A percentile compares a stretch with the other conserved stretches of the same genome.
These are phyloP conservation scores for Lepiota venenata DNA, from an alignment of 768 basidiomycete species.

Conservation along the genomic window DNA sequence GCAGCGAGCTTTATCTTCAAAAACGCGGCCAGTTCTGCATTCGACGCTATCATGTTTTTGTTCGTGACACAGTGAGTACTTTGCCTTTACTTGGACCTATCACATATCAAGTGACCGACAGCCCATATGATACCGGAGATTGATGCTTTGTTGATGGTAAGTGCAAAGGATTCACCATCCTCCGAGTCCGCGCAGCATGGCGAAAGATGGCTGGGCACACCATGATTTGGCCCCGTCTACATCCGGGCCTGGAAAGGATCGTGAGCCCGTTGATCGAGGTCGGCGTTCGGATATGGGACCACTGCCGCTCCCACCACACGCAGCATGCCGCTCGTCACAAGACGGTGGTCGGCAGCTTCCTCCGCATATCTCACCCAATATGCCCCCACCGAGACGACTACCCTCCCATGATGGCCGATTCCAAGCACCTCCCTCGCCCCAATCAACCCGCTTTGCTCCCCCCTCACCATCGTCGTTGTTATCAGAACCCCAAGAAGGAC, in stretches of 20 bases:
- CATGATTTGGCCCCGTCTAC: slow-evolving; percentile 18
- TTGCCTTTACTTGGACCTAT: too few relatives aligned
- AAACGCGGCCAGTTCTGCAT: slow-evolving; percentile 63
- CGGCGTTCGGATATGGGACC: slow-evolving; percentile 50
- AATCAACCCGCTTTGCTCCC: slow-evolving; percentile 28
- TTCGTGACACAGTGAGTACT: too few relatives aligned
- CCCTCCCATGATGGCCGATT: slow-evolving; percentile 38
- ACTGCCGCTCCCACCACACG: slow-evolving; percentile 42
- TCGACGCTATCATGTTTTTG: slow-evolving; percentile 79
- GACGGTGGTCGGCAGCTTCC: slow-evolving; percentile 51
- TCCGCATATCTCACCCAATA: slow-evolving; percentile 46
- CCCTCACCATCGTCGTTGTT: slow-evolving; percentile 44
- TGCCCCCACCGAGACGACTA: slow-evolving; percentile 31
- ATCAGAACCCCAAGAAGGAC: too few relatives aligned
- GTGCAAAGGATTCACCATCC: slow-evolving; percentile 23
- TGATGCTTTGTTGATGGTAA: too few relatives aligned
- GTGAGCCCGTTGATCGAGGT: slow-evolving; percentile 31
- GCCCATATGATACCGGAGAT: too few relatives aligned
- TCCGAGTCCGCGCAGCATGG: slow-evolving; percentile 29
- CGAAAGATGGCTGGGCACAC: slow-evolving; percentile 24
- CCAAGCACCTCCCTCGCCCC: slow-evolving; percentile 30
- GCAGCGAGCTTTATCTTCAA: slow-evolving; percentile 84
- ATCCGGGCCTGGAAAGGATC: slow-evolving; percentile 22
- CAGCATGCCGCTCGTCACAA: slow-evolving; percentile 28
- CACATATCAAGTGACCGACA: too few relatives aligned